Conservation (phyloP, 495 filamentous ascomycete species). For the Talaromyces trachyspermus region DNA sequence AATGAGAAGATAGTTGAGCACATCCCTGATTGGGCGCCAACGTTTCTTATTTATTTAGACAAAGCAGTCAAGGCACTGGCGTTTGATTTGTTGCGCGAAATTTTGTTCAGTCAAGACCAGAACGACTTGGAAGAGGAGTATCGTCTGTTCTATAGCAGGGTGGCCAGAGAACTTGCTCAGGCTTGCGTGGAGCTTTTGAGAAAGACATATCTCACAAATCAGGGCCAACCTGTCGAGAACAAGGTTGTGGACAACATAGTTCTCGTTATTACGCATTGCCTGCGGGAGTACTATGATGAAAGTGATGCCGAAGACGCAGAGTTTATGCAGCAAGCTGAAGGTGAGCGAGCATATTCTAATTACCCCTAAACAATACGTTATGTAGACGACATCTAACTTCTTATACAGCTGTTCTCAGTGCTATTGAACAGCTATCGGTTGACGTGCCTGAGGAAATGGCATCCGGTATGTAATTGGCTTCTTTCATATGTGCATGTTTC, state of each 20-base stretch:
- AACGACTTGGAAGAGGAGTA: constrained; percentile 22
- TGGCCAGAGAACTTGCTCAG: constrained; percentile 29
- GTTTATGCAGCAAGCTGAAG: constrained; percentile 24
- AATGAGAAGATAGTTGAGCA: constrained; percentile 40
- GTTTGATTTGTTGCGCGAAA: constrained; percentile 46
- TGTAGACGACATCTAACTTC: neutral
- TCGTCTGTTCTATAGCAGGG: constrained; percentile 13
- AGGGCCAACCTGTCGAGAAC: constrained; percentile 24
- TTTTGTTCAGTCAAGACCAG: constrained; percentile 43
- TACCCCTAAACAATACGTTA: neutral
- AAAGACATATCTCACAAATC: constrained; percentile 19
- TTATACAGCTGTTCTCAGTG: constrained; percentile 19
- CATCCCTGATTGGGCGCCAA: constrained; percentile 59
- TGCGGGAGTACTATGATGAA: constrained; percentile 32
- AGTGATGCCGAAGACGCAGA: constrained; percentile 32
- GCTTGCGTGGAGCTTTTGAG: constrained; percentile 30
- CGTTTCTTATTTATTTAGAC: constrained; percentile 58
- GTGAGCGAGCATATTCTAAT: constrained; percentile 21
- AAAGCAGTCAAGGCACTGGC: constrained; percentile 44
- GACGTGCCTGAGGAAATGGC: constrained; percentile 33
- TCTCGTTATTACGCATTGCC: constrained; percentile 34
- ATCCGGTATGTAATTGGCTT: constrained; percentile 26
- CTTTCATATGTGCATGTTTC: constrained; percentile 12
- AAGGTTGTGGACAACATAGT: constrained; percentile 31
- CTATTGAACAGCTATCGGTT: constrained; percentile 28